These are phyloP conservation scores for California macrophylla DNA, from an alignment of 441 rosid genomes.

Conservation along the genomic window DNA sequence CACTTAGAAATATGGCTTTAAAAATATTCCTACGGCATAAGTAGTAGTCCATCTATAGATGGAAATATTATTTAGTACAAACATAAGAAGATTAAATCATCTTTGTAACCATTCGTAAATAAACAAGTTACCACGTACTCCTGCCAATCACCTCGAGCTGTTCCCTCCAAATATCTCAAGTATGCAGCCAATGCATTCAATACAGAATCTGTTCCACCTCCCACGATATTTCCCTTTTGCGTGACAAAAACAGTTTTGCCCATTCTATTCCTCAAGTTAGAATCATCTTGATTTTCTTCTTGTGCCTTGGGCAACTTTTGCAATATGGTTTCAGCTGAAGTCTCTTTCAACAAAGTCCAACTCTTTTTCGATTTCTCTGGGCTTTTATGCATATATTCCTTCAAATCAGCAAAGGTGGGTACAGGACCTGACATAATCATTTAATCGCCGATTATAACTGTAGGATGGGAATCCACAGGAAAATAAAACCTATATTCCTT, in stretches of 20 bases:
- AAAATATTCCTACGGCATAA: not conserved
- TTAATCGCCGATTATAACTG: not conserved
- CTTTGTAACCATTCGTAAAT: not conserved
- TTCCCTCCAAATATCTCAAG: constrained; percentile 79
- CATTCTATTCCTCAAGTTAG: constrained; percentile 29
- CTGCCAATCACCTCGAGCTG: constrained; percentile 72
- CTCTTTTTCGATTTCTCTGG: constrained; percentile 31
- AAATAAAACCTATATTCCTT: not conserved
- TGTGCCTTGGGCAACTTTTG: constrained; percentile 27
- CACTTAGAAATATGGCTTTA: not conserved
- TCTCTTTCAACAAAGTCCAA: constrained; percentile 41
- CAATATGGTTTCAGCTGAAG: constrained; percentile 43
- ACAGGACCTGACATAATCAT: constrained; percentile 49
- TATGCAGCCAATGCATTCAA: constrained; percentile 67
- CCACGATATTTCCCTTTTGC: constrained; percentile 39
- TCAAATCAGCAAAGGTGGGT: constrained; percentile 54
- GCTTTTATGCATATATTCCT: constrained; percentile 40
- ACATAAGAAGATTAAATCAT: not conserved
- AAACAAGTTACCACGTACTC: constrained; percentile 49
- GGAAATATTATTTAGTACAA: not conserved
- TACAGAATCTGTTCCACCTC: constrained; percentile 60
- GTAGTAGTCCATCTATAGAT: not conserved
- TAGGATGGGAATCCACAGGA: not conserved
- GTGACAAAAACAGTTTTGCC: constrained; percentile 59
- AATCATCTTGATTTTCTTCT: constrained; percentile 17